phyloP scores from a whole-genome alignment of 2,329 filamentous ascomycete genomes.

The Akanthomyces muscarius region DNA sequence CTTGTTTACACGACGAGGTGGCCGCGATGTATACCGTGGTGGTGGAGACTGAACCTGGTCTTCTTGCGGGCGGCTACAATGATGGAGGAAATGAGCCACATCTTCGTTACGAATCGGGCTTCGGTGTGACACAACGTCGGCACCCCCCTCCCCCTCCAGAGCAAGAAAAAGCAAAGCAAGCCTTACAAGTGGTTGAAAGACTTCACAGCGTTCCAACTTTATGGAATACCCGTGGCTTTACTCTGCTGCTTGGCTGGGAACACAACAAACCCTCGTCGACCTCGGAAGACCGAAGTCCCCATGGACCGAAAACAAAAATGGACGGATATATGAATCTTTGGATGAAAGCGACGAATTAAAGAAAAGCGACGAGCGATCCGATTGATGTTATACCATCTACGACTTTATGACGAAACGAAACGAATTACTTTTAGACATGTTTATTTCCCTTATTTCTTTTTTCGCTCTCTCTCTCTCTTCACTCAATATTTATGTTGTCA shows the following conservation, averaged over 20 bases:
- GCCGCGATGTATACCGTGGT: background rate
- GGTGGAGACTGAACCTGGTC: background rate
- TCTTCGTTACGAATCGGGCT: background rate
- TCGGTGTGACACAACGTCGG: background rate
- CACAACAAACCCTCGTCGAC: background rate
- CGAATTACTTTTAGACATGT: constrained; percentile 22
- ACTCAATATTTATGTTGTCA: background rate
- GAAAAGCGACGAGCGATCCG: constrained; percentile 18
- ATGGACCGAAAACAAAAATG: background rate
- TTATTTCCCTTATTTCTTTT: background rate
- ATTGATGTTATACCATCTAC: constrained; percentile 21
- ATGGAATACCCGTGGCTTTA: constrained; percentile 26
- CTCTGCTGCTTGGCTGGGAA: constrained; percentile 1
- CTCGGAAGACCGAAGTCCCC: background rate
- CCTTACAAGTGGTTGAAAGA: constrained; percentile 35
- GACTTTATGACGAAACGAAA: constrained; percentile 27
- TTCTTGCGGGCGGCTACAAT: background rate
- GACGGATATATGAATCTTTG: constrained; percentile 9
- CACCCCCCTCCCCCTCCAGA: background rate
- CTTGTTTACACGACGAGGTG: background rate
- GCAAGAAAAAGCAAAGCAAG: background rate
- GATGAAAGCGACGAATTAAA: constrained; percentile 16
- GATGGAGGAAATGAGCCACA: background rate
- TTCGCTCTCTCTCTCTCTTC: background rate
- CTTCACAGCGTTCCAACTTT: constrained; percentile 34